These are phyloP conservation scores for Cladosporium cucumerinum DNA, from an alignment of 2,329 filamentous ascomycete genomes.

Conservation along the genomic window DNA sequence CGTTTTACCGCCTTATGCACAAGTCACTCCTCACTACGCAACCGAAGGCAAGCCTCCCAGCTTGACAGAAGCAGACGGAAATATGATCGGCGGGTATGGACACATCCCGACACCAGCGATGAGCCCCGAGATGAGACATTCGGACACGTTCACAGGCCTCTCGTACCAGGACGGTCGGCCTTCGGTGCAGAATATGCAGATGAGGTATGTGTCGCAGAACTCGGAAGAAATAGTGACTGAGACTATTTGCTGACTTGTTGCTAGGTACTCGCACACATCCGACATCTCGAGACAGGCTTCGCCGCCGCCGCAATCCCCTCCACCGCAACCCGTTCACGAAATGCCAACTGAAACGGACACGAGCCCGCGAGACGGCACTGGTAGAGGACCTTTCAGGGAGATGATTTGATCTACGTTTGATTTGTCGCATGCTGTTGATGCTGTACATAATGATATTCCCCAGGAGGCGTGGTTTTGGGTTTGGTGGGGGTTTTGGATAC, in stretches of 20 bases:
- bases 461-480: not conserved
- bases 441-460: conserved; percentile 5
- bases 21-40: not conserved
- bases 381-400: not conserved
- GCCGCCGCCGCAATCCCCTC: not conserved
- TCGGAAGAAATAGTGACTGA: no score
- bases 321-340: conserved; percentile 1
- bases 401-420: not conserved
- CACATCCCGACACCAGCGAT: not conserved
- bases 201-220: no score
- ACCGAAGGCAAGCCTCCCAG: conserved; percentile 4
- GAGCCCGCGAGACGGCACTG: not conserved
- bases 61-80: conserved; percentile 7
- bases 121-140: conserved; percentile 12
- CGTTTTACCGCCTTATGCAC: conserved; percentile 5
- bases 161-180: not conserved
- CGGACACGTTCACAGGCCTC: not conserved
- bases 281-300: conserved; percentile 11
- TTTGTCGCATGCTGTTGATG: conserved; percentile 40
- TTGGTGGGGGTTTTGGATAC: not conserved
- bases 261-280: conserved; percentile 5
- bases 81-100: not conserved
- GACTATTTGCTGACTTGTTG: not conserved
- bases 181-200: conserved; percentile 5
- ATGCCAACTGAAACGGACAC: conserved; percentile 2